A percentile compares a stretch with the other conserved stretches of the same genome.
Evolutionary conservation across 2,329 filamentous ascomycete genomes (phyloP).

Genomic region (Colletotrichum gloeosporioides): DNA sequence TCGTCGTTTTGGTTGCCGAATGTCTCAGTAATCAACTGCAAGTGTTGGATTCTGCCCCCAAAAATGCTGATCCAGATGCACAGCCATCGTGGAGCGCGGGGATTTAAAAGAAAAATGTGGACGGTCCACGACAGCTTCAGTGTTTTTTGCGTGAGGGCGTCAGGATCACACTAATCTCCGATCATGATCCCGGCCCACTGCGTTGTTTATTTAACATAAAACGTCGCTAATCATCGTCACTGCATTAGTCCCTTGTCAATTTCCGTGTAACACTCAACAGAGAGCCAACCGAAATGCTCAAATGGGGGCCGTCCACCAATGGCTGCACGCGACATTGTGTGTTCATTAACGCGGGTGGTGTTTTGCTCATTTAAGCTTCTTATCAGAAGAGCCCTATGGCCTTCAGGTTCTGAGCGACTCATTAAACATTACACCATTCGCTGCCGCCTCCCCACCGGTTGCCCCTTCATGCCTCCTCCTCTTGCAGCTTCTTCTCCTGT

Average conservation of each 20-base stretch:
- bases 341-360: not conserved
- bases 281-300: constrained; percentile 9
- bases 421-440: not conserved
- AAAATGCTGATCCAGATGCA: not conserved
- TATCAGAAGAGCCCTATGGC: not conserved
- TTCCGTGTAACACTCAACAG: constrained; percentile 2
- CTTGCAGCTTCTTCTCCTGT: constrained; percentile 8
- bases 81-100: not conserved
- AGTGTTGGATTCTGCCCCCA: not conserved
- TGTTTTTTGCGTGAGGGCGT: not conserved
- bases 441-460: not conserved
- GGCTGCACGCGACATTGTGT: not conserved
- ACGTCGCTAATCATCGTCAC: constrained; percentile 19
- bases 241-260: constrained; percentile 17
- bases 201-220: constrained; percentile 9
- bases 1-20: not conserved
- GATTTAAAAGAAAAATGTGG: constrained; percentile 1
- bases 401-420: not conserved
- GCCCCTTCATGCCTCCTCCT: constrained; percentile 10
- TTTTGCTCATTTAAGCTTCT: constrained; percentile 19
- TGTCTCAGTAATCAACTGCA: not conserved
- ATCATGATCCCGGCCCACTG: constrained; percentile 11
- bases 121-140: not conserved
- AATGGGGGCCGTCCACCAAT: not conserved
- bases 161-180: constrained; percentile 16